Evolutionary conservation across 371 early-diverging fungal genomes (phyloP), one percentile per base, ranked within the genome.

Genomic region (Smittium culicis): DNA sequence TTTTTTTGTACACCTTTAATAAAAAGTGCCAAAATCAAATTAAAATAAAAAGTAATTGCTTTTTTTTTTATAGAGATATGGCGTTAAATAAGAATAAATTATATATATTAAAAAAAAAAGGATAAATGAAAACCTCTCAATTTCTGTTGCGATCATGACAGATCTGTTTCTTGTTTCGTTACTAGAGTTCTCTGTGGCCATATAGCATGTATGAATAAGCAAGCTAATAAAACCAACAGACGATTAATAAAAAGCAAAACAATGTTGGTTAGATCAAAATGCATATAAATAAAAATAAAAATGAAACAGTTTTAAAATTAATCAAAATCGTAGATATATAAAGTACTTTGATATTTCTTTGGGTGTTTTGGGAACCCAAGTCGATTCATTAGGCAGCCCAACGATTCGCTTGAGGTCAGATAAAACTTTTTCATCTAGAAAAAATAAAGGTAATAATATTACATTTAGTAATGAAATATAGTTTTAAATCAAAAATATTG

Each of bases 171-270:
- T 84, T 0, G 99, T 97, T 62, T 93, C 94, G 5, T 66, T 66
- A 34, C 90, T 86, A 2, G 97, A 97, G 76, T 98, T 91, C 28
- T 72, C 76, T 3, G 97, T 91, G 0, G 93, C 93, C 94, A 98
- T 93, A 66, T 93, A 98, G 73, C 92, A 87, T 0, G 98, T 96
- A 72, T 94, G 92, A 74, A 98, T 90, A 59, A 64, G 16, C 16
- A 29, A 16, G 28, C 35, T 64, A 64, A 5, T 20, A 25, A 57
- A 57, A 45, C 20, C 20, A 20, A 20, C 5, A 45, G 5, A 11
- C 45, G 20, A 11, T 5, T 45, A 5, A 45, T 11, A 11, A 45
- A 11, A 45, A 20, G 20, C 20, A 45, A 45, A 11, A 45, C n/a
- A n/a, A n/a, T n/a, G n/a, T n/a, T n/a, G n/a, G n/a, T n/a, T n/a